Conservation (phyloP, 306 rosid species). For the Carpinus fangiana region DNA sequence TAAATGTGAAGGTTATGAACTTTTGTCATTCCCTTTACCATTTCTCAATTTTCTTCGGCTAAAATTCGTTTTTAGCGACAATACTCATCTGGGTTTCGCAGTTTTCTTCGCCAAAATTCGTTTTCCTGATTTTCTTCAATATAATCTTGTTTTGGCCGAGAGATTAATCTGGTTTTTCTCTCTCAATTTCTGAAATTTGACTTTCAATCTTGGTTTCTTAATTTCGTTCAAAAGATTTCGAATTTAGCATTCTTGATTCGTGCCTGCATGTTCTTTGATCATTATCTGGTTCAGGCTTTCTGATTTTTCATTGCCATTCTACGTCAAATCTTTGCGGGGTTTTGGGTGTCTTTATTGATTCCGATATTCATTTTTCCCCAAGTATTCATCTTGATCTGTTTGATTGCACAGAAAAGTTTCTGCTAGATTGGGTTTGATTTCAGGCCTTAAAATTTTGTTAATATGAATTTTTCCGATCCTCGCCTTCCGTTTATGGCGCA, state of each 20-base stretch:
- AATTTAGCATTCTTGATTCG: background rate
- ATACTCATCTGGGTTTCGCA: background rate
- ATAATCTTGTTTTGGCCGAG: background rate
- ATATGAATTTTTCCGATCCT: conserved; percentile 63
- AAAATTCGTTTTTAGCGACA: background rate
- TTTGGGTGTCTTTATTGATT: conserved; percentile 5
- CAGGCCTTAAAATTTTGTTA: conserved; percentile 9
- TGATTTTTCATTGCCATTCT: background rate
- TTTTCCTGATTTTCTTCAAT: background rate
- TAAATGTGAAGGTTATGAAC: background rate
- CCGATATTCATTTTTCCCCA: background rate
- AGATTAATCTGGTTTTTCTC: conserved; percentile 18
- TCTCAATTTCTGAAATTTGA: conserved; percentile 14
- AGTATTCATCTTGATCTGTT: conserved; percentile 17
- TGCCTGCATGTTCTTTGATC: background rate
- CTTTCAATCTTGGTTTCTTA: conserved; percentile 24
- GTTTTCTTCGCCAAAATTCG: background rate
- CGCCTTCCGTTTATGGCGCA: conserved; percentile 42
- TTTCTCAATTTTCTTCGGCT: background rate
- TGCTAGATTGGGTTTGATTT: conserved; percentile 19
- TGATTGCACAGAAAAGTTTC: conserved; percentile 12
- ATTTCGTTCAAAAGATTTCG: background rate
- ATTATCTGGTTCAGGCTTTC: background rate
- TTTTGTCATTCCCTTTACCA: conserved; percentile 8
- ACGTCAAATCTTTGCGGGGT: background rate